These are phyloP conservation scores for Alternaria novae-zelandiae DNA, from an alignment of 2,329 filamentous ascomycete species.

Conservation along the genomic window DNA sequence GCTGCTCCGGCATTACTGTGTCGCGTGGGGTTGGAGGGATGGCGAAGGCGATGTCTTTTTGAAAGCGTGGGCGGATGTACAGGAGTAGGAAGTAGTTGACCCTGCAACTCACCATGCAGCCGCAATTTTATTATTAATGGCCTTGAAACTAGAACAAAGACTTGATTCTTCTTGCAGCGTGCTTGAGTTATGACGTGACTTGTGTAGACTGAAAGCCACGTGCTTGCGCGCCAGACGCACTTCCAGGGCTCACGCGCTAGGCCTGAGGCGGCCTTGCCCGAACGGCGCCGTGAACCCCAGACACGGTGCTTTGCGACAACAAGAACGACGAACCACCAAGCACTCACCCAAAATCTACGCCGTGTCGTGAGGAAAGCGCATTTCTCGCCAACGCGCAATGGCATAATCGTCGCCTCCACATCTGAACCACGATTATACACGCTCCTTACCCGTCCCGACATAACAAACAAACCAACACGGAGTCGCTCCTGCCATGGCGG, in stretches of 20 bases:
- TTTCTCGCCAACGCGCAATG: not conserved
- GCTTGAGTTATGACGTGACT: not conserved
- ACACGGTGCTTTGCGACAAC: conserved; percentile 16
- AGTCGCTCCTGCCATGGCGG: conserved; percentile 27
- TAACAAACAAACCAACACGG: conserved; percentile 22
- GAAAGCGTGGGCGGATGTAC: conserved; percentile 40
- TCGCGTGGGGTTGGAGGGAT: conserved; percentile 85
- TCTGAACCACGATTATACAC: not conserved
- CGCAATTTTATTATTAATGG: not conserved
- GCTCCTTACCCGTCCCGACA: not conserved
- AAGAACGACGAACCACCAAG: not conserved
- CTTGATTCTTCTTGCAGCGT: not conserved
- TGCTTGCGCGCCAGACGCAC: conserved; percentile 6
- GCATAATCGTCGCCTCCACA: not conserved
- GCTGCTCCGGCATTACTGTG: conserved; percentile 84
- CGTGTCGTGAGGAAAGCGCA: not conserved
- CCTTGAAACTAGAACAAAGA: not conserved
- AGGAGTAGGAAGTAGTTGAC: conserved; percentile 17
- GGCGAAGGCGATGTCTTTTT: conserved; percentile 41
- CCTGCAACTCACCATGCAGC: not conserved
- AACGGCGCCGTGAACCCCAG: conserved; percentile 17
- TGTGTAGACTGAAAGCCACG: not conserved
- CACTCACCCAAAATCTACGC: not conserved
- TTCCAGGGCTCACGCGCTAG: conserved; percentile 15
- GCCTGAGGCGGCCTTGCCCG: conserved; percentile 8